Conservation (phyloP, 2,329 filamentous ascomycete species). For the Colletotrichum sp. region DNA sequence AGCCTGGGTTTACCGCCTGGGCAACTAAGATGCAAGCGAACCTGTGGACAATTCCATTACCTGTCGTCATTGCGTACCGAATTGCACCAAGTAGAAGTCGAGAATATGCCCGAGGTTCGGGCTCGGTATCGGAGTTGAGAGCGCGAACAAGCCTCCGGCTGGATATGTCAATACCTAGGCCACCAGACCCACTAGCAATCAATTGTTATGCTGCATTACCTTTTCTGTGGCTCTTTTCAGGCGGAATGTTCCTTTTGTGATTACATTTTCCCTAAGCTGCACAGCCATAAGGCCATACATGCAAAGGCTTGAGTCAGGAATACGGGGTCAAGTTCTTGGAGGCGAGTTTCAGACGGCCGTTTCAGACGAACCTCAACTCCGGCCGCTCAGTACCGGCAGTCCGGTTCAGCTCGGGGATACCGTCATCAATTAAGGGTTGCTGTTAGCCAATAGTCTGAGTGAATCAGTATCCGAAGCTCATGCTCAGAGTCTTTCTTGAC, state of each 20-base stretch:
- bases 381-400: background rate
- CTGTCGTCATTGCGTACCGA: background rate
- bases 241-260: background rate
- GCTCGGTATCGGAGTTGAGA: background rate
- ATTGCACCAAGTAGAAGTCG: background rate
- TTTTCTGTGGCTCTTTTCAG: background rate
- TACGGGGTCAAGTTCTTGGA: background rate
- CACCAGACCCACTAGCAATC: background rate
- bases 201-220: background rate
- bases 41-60: background rate
- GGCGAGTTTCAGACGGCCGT: background rate
- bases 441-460: background rate
- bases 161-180: background rate
- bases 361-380: background rate
- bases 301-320: background rate
- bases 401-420: background rate
- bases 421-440: background rate
- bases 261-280: background rate
- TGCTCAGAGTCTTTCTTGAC: background rate
- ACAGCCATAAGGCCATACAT: background rate
- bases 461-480: background rate
- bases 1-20: conserved; percentile 1
- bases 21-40: background rate
- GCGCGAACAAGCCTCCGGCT: background rate
- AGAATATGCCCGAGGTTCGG: background rate